These are phyloP conservation scores for Penicillium coprophilum DNA, from an alignment of 495 filamentous ascomycete genomes.

Conservation along the genomic window DNA sequence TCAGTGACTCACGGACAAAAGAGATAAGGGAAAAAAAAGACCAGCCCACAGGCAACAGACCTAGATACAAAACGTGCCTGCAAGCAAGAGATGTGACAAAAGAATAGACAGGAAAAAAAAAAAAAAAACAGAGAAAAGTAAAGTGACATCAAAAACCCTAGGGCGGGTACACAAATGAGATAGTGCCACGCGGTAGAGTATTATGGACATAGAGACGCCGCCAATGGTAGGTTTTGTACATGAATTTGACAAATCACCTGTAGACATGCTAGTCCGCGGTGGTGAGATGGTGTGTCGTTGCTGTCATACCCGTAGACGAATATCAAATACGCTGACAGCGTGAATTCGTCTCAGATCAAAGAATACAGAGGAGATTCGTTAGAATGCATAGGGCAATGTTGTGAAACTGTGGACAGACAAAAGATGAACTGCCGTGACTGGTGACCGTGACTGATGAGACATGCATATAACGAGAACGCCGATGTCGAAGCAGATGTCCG, in stretches of 20 bases:
- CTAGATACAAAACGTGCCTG: constrained; percentile 3
- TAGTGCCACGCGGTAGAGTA: constrained; percentile 4
- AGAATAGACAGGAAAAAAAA: not conserved
- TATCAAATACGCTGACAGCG: not conserved
- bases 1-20: constrained; percentile 7
- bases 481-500: constrained; percentile 2
- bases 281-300: not conserved
- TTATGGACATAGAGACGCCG: constrained; percentile 13
- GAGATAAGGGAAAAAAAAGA: constrained; percentile 5
- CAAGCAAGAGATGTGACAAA: not conserved
- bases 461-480: constrained; percentile 17
- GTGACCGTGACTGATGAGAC: not conserved
- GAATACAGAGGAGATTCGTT: constrained; percentile 15
- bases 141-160: constrained; percentile 4
- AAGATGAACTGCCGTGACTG: not conserved
- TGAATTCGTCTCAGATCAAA: constrained; percentile 7
- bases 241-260: constrained; percentile 8
- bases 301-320: not conserved
- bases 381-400: constrained; percentile 14
- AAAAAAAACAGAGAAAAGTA: not conserved
- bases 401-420: not conserved
- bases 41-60: not conserved
- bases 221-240: constrained; percentile 28
- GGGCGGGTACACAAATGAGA: not conserved
- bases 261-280: not conserved